Evolutionary conservation across 2,329 filamentous ascomycete species (phyloP), one percentile per base, ranked within the genome.

Genomic region (Diaporthe velutina): DNA sequence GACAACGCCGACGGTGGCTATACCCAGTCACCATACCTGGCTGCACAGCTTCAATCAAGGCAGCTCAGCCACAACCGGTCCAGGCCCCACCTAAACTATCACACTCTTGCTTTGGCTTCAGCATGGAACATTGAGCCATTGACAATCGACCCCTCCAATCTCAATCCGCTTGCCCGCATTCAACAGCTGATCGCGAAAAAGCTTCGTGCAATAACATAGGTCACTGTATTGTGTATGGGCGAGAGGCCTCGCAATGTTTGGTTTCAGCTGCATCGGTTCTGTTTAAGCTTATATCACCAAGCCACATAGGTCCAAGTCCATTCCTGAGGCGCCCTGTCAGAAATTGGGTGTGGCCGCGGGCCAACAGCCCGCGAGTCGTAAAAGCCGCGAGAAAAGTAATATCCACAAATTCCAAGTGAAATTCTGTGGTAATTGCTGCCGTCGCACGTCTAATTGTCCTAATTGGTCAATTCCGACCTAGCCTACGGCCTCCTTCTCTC

Each of bases 151-250:
- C 64, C 64, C 64, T 68, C 64, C 64, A 54, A 68, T 68, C 48
- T 68, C 64, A 68, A 28, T 17, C 48, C 64, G 48, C 64, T 68
- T 68, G 48, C 64, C 64, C 64, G 64, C 64, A 68, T 68, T 54
- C 48, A 48, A 52, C 64, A 68, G 48, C n/a, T 68, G 33, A 13
- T 54, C 45, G 64, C 64, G 33, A 68, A 68, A 30, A 40, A 25
- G 15, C 64, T 22, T 68, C 22, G 33, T 52, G 45, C 64, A 54
- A 28, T 54, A 33, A 22, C 64, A 67, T 28, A 50, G 28, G 28
- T 17, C 17, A 22, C 19, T 38, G 42, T 22, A 35, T 30, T 48
- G 5, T 48, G 42, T 48, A 5, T 22, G 10, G 22, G 28, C 13
- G 45, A 17, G 64, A 52, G 64, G 64, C 64, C 64, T 52, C 64